Conservation (phyloP, 495 filamentous ascomycete genomes). For the Lindgomyces ingoldianus region DNA sequence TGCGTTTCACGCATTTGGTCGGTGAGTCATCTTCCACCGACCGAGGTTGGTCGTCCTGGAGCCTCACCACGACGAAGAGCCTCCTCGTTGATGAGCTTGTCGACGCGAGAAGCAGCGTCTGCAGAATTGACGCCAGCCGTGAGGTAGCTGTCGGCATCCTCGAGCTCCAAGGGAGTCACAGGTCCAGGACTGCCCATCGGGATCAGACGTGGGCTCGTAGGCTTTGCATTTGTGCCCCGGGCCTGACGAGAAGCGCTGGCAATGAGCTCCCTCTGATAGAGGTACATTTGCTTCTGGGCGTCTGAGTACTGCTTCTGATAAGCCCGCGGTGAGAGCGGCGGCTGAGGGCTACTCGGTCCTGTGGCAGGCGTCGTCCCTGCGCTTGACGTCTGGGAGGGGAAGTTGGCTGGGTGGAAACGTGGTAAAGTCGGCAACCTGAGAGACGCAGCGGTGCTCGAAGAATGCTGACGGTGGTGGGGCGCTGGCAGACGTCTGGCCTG, state of each 20-base stretch:
- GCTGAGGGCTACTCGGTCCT: conserved; percentile 35
- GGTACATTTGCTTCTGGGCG: conserved; percentile 44
- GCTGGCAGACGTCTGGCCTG: conserved; percentile 27
- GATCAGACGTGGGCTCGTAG: conserved; percentile 42
- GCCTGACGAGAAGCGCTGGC: conserved; percentile 18
- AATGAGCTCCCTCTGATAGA: conserved; percentile 44
- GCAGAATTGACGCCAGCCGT: conserved; percentile 29
- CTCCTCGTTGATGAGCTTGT: conserved; percentile 44
- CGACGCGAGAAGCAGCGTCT: conserved; percentile 35
- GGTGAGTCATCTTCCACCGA: conserved; percentile 31
- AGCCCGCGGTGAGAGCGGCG: conserved; percentile 40
- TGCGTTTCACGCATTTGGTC: neutral
- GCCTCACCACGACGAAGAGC: conserved; percentile 43
- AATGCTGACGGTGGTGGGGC: conserved; percentile 22
- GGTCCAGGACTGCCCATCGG: conserved; percentile 46
- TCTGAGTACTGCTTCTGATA: conserved; percentile 43
- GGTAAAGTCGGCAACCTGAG: conserved; percentile 45
- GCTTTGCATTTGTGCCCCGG: conserved; percentile 23
- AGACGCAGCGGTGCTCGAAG: conserved; percentile 26
- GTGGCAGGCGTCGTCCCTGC: conserved; percentile 36
- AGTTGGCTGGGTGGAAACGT: conserved; percentile 50
- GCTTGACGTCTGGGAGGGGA: conserved; percentile 39
- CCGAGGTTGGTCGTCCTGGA: conserved; percentile 50
- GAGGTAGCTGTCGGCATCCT: conserved; percentile 41
- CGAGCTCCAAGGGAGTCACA: conserved; percentile 47